Evolutionary conservation across 2,329 filamentous ascomycete species (phyloP).

Genomic region (Trichoderma endophyticum): DNA sequence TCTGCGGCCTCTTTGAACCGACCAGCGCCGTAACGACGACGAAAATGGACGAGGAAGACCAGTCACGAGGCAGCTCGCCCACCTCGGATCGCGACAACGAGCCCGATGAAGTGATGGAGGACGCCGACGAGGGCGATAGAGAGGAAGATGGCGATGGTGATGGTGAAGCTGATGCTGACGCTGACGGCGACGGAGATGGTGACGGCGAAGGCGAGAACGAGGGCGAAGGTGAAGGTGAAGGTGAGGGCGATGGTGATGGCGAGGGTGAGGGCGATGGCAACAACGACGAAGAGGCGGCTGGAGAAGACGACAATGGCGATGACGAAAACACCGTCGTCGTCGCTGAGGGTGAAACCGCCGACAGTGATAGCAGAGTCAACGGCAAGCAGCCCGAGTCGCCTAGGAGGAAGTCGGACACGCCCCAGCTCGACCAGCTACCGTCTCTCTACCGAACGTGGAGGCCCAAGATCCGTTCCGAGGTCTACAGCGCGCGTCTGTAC

Average conservation of each 20-base stretch:
- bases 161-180: slow-evolving; percentile 39
- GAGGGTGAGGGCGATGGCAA: slow-evolving; percentile 37
- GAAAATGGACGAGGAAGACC: slow-evolving; percentile 37
- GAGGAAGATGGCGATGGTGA: slow-evolving; percentile 50
- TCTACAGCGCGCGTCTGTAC: slow-evolving; percentile 75
- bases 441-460: slow-evolving; percentile 35
- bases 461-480: slow-evolving; percentile 70
- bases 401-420: slow-evolving; percentile 30
- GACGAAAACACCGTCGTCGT: slow-evolving; percentile 30
- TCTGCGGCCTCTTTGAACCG: neutral
- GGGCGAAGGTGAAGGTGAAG: slow-evolving; percentile 40
- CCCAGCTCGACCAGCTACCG: slow-evolving; percentile 19
- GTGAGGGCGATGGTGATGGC: slow-evolving; percentile 26
- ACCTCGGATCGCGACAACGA: slow-evolving; percentile 41
- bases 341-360: slow-evolving; percentile 24
- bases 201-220: slow-evolving; percentile 53
- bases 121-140: slow-evolving; percentile 41
- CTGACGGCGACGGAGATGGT: slow-evolving; percentile 35
- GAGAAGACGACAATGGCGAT: slow-evolving; percentile 35
- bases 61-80: slow-evolving; percentile 31
- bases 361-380: slow-evolving; percentile 19
- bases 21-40: neutral
- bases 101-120: slow-evolving; percentile 58
- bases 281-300: slow-evolving; percentile 20
- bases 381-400: slow-evolving; percentile 18